Evolutionary conservation across 2,329 filamentous ascomycete species (phyloP).

Genomic region (Penicillium thymicola): DNA sequence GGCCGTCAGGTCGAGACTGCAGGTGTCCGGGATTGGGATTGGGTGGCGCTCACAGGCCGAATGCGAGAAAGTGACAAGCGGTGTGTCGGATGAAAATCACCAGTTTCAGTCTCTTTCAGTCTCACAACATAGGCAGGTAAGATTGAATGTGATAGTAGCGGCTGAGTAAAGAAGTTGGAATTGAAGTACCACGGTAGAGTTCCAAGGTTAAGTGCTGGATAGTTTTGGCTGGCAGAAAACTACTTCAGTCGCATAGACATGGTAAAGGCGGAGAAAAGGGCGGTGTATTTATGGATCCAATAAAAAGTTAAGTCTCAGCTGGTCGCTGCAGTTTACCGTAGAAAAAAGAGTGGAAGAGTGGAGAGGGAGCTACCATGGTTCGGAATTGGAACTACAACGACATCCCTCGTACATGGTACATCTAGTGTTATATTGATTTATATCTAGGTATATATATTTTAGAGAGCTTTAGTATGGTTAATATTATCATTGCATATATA

Average conservation of each 20-base stretch:
- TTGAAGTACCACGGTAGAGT: neutral
- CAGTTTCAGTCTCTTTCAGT: conserved; percentile 38
- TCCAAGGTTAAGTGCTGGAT: neutral
- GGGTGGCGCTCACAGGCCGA: conserved; percentile 20
- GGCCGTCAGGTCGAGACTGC: conserved; percentile 23
- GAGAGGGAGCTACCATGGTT: conserved; percentile 22
- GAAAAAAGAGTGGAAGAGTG: conserved; percentile 17
- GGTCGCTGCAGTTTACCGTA: neutral
- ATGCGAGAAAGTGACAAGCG: neutral
- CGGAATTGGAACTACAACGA: conserved; percentile 22
- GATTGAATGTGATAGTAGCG: neutral
- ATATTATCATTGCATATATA: neutral
- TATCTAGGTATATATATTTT: neutral
- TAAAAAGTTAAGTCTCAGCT: neutral
- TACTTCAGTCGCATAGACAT: neutral
- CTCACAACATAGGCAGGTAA: conserved; percentile 33
- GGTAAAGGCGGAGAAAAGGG: neutral
- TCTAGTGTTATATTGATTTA: neutral
- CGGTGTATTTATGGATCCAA: neutral
- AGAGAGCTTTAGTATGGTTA: neutral
- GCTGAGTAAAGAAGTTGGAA: neutral
- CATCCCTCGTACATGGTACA: neutral
- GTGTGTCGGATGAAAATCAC: neutral
- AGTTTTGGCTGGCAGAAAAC: neutral
- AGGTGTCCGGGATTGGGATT: conserved; percentile 12